Conservation (phyloP, 164 flowering plant genomes). For the Piper longum region DNA sequence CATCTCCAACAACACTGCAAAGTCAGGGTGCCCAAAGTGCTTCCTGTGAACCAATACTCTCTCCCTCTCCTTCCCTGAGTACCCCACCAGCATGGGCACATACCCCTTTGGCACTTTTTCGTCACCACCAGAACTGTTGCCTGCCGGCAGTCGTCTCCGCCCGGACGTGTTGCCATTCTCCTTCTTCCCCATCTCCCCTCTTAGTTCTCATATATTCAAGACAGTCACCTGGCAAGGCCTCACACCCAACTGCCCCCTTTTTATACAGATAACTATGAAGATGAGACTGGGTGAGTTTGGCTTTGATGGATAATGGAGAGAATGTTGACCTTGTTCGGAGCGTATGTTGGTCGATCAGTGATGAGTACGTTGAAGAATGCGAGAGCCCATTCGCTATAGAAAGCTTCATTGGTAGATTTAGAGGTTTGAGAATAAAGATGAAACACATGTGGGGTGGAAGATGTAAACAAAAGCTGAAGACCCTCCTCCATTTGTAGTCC, state of each 20-base stretch:
- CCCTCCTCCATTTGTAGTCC: too few relatives aligned
- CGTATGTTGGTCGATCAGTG: not conserved
- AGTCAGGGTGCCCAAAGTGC: slow-evolving; percentile 10
- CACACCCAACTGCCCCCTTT: not conserved
- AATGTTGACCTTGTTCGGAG: not conserved
- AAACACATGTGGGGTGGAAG: too few relatives aligned
- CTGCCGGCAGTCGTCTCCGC: not conserved
- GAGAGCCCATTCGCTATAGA: not conserved
- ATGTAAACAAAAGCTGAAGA: too few relatives aligned
- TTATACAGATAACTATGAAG: not conserved
- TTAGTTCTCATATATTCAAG: not conserved
- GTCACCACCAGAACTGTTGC: not conserved
- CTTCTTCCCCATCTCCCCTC: slow-evolving; percentile 4
- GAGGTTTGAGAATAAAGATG: too few relatives aligned
- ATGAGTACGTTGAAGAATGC: not conserved
- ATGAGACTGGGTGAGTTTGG: not conserved
- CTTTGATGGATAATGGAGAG: not conserved
- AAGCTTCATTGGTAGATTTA: not conserved
- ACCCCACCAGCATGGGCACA: slow-evolving; percentile 17
- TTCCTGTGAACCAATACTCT: slow-evolving; percentile 13
- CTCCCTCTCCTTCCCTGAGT: slow-evolving; percentile 9
- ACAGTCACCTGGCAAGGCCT: not conserved
- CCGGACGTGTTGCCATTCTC: not conserved
- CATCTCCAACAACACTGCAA: slow-evolving; percentile 12
- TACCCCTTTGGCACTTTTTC: slow-evolving; percentile 7